Conservation (phyloP, 106 monocot genomes). For the Dendrobium huoshanense region DNA sequence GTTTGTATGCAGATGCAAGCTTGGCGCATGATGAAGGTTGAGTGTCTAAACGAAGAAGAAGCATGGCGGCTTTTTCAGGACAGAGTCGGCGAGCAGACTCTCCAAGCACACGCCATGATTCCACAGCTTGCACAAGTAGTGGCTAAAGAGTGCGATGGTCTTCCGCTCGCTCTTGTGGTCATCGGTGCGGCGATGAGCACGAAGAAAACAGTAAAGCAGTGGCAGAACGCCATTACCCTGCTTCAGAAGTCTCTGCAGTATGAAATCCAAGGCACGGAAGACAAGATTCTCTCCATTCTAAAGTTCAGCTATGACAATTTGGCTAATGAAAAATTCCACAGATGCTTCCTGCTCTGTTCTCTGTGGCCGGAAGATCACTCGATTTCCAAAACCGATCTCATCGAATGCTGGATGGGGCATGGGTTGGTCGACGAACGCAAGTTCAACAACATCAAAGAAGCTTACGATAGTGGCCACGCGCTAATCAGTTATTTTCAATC, state of each 20-base stretch:
- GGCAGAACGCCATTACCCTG: background rate
- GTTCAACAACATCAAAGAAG: background rate
- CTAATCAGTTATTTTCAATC: slow-evolving; percentile 7
- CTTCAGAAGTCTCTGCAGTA: background rate
- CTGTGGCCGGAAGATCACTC: slow-evolving; percentile 11
- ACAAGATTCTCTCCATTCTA: slow-evolving; percentile 3
- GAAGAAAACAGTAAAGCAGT: background rate
- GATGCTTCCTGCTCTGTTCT: slow-evolving; percentile 24
- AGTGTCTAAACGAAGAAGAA: background rate
- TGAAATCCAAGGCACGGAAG: background rate
- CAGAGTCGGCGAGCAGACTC: slow-evolving; percentile 11
- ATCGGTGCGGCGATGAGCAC: slow-evolving; percentile 20
- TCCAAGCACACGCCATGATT: slow-evolving; percentile 7
- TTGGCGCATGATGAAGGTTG: slow-evolving; percentile 15
- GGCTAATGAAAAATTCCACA: background rate
- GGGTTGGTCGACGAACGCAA: slow-evolving; percentile 11
- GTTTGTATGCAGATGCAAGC: slow-evolving; percentile 23
- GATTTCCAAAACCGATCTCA: slow-evolving; percentile 9
- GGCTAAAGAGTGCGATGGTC: slow-evolving; percentile 20
- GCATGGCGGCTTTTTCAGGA: slow-evolving; percentile 8
- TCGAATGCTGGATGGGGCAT: slow-evolving; percentile 29
- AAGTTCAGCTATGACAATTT: slow-evolving; percentile 34
- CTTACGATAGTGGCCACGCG: slow-evolving; percentile 6
- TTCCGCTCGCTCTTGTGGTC: slow-evolving; percentile 31
- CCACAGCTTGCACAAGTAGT: slow-evolving; percentile 4